Evolutionary conservation across 345 rosid species (phyloP), one percentile per base, ranked within the genome.

Genomic region (Gossypioides kirkii): DNA sequence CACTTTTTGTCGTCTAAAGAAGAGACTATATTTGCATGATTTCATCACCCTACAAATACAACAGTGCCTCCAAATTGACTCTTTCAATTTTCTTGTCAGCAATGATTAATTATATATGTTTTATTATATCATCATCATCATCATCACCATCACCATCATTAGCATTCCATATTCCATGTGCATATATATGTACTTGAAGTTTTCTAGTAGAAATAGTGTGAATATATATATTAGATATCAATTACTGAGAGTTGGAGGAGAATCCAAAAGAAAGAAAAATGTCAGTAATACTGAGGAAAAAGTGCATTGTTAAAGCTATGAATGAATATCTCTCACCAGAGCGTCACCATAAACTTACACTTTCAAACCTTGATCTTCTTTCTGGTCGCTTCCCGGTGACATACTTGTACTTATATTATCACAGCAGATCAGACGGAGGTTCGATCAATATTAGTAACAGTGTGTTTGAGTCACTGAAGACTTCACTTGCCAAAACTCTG

Each of bases 311-410:
- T 54, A 87, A 81, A 82, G 88, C 96, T 58, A 53, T 22, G 8
- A 71, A 78, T 23, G 61, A 11, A 8, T 3, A 9, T 66, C 76
- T 77, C 66, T 64, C 69, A 26, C 53, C 78, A 54, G 73, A 77
- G 25, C 72, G 79, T 70, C 77, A 67, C 6, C 60, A n/a, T 17
- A 68, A 26, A 26, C 59, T 63, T 68, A 0, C 81, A 70, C 93
- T 91, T 61, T 89, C 98, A 78, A 88, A 91, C 75, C 94, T 93
- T 10, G 98, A 93, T 83, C 88, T 91, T 53, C 97, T 93, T 26
- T 93, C 94, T 0, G 94, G 97, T 45, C 94, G 97, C 62, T 93
- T 89, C 70, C 96, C 97, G 0, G 87, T 93, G 43, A 87, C 94
- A 61, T 91, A 91, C 84, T 82, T 91, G 68, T 93, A 93, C 84